Base-by-base conservation (phyloP, 1,284 basidiomycete genomes). In the Takashimella koratensis region DNA sequence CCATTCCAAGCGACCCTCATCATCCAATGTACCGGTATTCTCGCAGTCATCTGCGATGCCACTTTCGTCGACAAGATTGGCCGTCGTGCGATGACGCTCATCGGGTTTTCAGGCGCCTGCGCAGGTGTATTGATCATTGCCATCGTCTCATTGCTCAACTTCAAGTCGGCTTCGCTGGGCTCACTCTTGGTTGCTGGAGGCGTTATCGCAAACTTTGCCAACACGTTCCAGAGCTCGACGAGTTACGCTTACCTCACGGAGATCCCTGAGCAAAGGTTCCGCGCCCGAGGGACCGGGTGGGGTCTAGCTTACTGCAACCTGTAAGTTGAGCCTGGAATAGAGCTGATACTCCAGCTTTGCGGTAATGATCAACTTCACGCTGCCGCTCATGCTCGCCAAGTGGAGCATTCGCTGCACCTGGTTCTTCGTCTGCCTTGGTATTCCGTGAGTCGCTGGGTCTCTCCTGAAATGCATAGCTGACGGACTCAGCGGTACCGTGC, bases 331-430 rank as follows among this genome's bases (percentile, higher is more conserved):
- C 2, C 6, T 24, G 21, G 8, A 36, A n/a, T 24, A n/a, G 43
- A 21, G 13, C 19, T 45, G 12, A 22, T 21, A n/a, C 8, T 19
- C 19, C 26, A 60, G 58, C 19, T 64, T 46, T 43, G 59, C 63
- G 4, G 49, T 62, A 50, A 19, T 63, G 43, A 62, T 65, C 58
- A 57, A 39, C 44, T 65, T 62, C 39, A 63, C 62, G 12, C 52
- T 65, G 11, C 64, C 62, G 3, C 49, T 65, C 27, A 66, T 66
- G 64, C 56, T 66, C 45, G 43, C 47, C 1, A 49, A 45, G 11
- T 66, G 64, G 64, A 49, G 43, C 1, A 62, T 66, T 48, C 61
- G 62, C 56, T 53, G 62, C 12, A 62, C 58, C 5, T 66, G 59
- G 51, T 43, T 66, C 23, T 65, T 62, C 39, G 50, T 59, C 22